These are phyloP conservation scores for Sugiyamaella paludigena DNA, from an alignment of 1,139 yeast species.

Conservation along the genomic window DNA sequence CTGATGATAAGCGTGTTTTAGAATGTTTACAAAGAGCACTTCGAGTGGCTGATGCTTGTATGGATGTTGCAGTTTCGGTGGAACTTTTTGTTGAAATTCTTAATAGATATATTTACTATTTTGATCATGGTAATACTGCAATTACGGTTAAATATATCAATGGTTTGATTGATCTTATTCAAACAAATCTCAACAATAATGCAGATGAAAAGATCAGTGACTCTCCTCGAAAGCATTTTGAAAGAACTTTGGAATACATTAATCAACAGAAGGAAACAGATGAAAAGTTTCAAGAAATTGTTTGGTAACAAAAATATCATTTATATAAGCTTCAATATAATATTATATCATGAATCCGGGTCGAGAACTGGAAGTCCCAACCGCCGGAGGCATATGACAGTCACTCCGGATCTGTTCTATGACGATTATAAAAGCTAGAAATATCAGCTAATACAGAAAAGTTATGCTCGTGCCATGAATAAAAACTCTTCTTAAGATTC, in stretches of 20 bases:
- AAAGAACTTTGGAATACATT: slow-evolving; percentile 66
- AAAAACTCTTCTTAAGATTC: too few species aligned
- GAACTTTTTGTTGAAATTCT: slow-evolving; percentile 87
- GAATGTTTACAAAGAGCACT: slow-evolving; percentile 74
- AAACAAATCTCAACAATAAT: slow-evolving; percentile 58
- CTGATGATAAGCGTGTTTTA: slow-evolving; percentile 60
- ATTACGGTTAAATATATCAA: slow-evolving; percentile 74
- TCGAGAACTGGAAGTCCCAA: too few species aligned
- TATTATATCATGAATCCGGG: too few species aligned
- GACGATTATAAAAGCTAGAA: too few species aligned
- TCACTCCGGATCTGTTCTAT: too few species aligned
- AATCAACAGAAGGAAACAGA: slow-evolving; percentile 63
- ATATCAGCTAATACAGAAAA: too few species aligned
- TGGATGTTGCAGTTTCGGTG: slow-evolving; percentile 76
- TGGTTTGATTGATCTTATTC: slow-evolving; percentile 81
- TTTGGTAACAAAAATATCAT: slow-evolving; percentile 29
- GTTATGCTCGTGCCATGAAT: too few species aligned
- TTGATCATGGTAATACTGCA: slow-evolving; percentile 74
- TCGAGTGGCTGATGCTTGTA: slow-evolving; percentile 88
- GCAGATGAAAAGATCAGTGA: slow-evolving; percentile 38
- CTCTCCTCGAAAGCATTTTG: slow-evolving; percentile 52
- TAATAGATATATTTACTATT: slow-evolving; percentile 79
- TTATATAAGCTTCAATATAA: background rate
- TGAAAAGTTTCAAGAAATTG: slow-evolving; percentile 57
- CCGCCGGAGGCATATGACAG: too few species aligned